Conservation (phyloP, 768 basidiomycete species). For the Serpula lacrymans region DNA sequence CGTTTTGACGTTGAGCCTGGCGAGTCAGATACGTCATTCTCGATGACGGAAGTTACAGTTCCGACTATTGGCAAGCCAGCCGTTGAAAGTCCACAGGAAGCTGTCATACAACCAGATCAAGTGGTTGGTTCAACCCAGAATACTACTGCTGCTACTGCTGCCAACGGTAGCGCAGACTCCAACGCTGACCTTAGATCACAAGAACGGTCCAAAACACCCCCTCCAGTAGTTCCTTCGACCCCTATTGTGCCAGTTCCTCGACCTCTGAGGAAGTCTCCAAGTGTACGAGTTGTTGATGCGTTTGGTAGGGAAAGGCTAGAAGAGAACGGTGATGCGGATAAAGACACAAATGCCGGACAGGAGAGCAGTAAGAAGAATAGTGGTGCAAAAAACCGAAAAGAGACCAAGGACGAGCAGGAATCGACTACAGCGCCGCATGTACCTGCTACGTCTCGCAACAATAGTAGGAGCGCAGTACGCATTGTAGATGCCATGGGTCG, state of each 20-base stretch:
- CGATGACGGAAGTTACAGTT: constrained; percentile 1
- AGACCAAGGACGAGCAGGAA: constrained; percentile 15
- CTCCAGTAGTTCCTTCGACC: too few relatives aligned
- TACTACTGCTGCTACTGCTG: constrained; percentile 8
- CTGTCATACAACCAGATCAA: neutral
- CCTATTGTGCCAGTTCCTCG: constrained; percentile 24
- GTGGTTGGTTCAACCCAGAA: too few relatives aligned
- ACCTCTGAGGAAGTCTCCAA: constrained; percentile 44
- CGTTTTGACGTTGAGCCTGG: constrained; percentile 54
- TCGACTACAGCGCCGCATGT: constrained; percentile 10
- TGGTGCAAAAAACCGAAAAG: too few relatives aligned
- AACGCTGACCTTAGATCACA: constrained; percentile 6
- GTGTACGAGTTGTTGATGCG: constrained; percentile 67
- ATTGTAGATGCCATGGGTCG: constrained; percentile 71
- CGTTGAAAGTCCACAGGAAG: neutral
- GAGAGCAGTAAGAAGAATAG: too few relatives aligned
- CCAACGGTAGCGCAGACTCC: constrained; percentile 9
- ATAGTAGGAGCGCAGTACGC: constrained; percentile 45
- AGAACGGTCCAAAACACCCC: constrained; percentile 14
- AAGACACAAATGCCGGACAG: neutral
- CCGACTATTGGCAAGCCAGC: neutral
- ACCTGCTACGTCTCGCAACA: constrained; percentile 13
- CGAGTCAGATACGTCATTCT: constrained; percentile 32
- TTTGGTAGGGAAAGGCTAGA: constrained; percentile 51
- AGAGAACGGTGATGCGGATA: constrained; percentile 7